phyloP scores from a whole-genome alignment of 768 basidiomycete species.

The Lenzites betulinus region DNA sequence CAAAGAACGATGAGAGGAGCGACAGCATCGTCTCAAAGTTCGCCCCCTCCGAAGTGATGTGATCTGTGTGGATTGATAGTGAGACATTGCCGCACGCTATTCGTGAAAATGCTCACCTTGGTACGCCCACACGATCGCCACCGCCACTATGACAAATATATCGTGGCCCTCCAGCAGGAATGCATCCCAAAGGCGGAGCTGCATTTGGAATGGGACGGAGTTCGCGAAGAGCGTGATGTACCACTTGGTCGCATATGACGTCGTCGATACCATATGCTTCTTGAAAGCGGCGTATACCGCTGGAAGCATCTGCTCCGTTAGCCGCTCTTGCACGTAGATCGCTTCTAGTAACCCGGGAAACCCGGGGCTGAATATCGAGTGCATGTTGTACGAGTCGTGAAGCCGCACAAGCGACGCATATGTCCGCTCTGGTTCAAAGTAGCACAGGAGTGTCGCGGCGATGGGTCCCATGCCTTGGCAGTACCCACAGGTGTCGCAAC shows the following conservation, averaged over 20 bases:
- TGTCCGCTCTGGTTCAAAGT: conserved; percentile 87
- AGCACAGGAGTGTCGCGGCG: conserved; percentile 91
- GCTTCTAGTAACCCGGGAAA: conserved; percentile 95
- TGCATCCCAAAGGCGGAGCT: conserved; percentile 93
- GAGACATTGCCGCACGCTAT: neutral
- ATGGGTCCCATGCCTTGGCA: conserved; percentile 99
- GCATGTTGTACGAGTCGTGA: conserved; percentile 87
- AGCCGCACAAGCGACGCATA: conserved; percentile 85
- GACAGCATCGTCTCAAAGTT: conserved; percentile 91
- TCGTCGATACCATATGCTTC: conserved; percentile 88
- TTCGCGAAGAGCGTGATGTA: conserved; percentile 98
- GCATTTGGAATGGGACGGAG: conserved; percentile 93
- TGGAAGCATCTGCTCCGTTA: conserved; percentile 87
- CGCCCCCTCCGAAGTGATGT: conserved; percentile 77
- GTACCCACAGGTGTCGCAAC: conserved; percentile 88
- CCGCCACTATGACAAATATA: conserved; percentile 78
- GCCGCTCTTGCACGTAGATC: conserved; percentile 94
- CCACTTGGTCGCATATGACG: conserved; percentile 98
- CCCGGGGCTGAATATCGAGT: conserved; percentile 87
- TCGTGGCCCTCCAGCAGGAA: conserved; percentile 91
- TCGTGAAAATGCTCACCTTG: conserved; percentile 54
- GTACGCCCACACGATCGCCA: conserved; percentile 91
- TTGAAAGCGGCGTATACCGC: conserved; percentile 84
- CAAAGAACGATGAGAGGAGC: conserved; percentile 90
- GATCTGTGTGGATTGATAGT: conserved; percentile 50